Evolutionary conservation across 2,329 filamentous ascomycete genomes (phyloP).

Genomic region (Cladobotryum protrusum): DNA sequence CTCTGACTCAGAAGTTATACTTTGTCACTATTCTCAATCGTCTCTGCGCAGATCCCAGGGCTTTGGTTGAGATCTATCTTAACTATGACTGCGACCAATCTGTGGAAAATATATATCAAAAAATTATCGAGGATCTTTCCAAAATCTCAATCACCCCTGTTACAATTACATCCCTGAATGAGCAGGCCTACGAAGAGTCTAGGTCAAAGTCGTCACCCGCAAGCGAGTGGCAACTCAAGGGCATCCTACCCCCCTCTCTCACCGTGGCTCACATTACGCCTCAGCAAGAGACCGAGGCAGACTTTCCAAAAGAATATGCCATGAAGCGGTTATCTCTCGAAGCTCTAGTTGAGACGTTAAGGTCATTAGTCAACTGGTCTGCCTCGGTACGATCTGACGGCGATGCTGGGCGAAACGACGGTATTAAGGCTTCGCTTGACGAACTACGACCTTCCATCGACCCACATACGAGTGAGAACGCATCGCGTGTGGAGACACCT

Average conservation of each 20-base stretch:
- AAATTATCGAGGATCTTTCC: constrained; percentile 87
- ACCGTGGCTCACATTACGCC: constrained; percentile 69
- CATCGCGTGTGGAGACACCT: constrained; percentile 55
- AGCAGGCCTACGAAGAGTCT: constrained; percentile 81
- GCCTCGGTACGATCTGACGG: constrained; percentile 55
- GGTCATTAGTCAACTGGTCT: constrained; percentile 91
- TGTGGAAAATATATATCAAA: constrained; percentile 95
- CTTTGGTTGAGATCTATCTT: constrained; percentile 88
- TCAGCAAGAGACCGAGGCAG: constrained; percentile 54
- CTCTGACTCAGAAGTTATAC: constrained; percentile 84
- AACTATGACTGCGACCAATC: constrained; percentile 98
- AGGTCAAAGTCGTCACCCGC: constrained; percentile 54
- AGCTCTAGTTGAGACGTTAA: constrained; percentile 78
- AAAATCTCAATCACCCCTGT: constrained; percentile 78
- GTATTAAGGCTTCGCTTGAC: constrained; percentile 34
- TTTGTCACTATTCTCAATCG: constrained; percentile 82
- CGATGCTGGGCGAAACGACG: constrained; percentile 26
- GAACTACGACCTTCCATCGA: constrained; percentile 63
- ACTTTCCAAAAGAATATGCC: constrained; percentile 81
- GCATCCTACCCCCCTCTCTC: constrained; percentile 79
- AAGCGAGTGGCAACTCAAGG: constrained; percentile 78
- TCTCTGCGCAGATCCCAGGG: constrained; percentile 77
- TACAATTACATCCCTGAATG: constrained; percentile 65
- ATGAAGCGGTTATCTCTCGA: constrained; percentile 88
- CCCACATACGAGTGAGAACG: constrained; percentile 53